Evolutionary conservation across 176 grass and related monocot species (phyloP).

Genomic region (Coix lacrymajobi): DNA sequence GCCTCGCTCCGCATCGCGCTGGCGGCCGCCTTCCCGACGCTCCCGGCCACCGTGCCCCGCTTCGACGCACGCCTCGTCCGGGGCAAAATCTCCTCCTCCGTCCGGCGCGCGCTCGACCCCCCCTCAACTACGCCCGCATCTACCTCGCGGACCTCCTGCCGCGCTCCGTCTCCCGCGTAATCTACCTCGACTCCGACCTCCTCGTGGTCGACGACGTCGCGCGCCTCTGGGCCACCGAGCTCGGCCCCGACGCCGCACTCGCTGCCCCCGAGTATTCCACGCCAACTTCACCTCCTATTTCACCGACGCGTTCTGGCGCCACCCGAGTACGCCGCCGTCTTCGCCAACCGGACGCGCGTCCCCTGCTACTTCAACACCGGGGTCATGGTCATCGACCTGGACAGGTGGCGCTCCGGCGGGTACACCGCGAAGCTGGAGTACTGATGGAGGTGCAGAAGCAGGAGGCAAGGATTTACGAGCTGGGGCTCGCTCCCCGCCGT

Average conservation of each 20-base stretch:
- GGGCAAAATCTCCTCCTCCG: slow-evolving; percentile 85
- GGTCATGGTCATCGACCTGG: slow-evolving; percentile 96
- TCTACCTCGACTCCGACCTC: slow-evolving; percentile 94
- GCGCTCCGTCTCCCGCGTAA: slow-evolving; percentile 58
- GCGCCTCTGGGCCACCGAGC: slow-evolving; percentile 81
- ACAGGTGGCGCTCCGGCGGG: slow-evolving; percentile 59
- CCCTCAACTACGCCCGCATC: slow-evolving; percentile 98
- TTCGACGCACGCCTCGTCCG: slow-evolving; percentile 83
- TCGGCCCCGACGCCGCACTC: slow-evolving; percentile 52
- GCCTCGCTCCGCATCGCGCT: slow-evolving; percentile 55
- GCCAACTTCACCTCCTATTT: slow-evolving; percentile 99
- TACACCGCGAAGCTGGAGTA: slow-evolving; percentile 81
- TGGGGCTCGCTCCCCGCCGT: slow-evolving; percentile 84
- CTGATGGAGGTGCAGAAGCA: slow-evolving; percentile 99
- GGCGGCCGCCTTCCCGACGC: slow-evolving; percentile 74
- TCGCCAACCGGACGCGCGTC: slow-evolving; percentile 44
- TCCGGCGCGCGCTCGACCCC: slow-evolving; percentile 95
- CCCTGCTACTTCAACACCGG: slow-evolving; percentile 99
- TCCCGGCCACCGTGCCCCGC: slow-evolving; percentile 64
- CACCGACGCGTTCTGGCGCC: slow-evolving; percentile 76
- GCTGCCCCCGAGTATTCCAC: slow-evolving; percentile 93
- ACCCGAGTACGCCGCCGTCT: slow-evolving; percentile 47
- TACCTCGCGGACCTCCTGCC: slow-evolving; percentile 91
- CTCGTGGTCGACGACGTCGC: slow-evolving; percentile 95
- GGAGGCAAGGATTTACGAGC: slow-evolving; percentile 91